Base-by-base conservation (phyloP, 2,329 filamentous ascomycete genomes). In the Acephala macrosclerotiorum region DNA sequence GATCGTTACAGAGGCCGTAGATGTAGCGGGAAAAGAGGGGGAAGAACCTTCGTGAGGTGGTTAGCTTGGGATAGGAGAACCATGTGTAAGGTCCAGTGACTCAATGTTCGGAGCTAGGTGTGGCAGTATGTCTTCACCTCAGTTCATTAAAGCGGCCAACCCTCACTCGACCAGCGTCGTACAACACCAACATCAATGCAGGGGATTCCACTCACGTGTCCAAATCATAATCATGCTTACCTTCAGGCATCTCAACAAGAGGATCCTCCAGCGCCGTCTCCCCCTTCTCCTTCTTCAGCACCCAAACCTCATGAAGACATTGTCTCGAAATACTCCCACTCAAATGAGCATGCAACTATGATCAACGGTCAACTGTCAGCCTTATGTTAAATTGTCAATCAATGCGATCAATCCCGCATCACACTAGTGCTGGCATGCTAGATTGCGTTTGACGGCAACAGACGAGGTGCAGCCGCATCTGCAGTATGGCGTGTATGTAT, bases 11-110 rank as follows among this genome's bases (percentile, higher is more conserved):
- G 40, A 96, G 87, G 65, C 86, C 84, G 79, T 96, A 95, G 71
- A 94, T 95, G 76, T 93, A 93, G 51, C 85, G 89, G 29, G 89
- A 90, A 79, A 95, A 95, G 18, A 94, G 83, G 1, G 89, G 89
- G 74, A 94, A 94, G 84, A 94, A 93, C 47, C 91, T 91, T 53
- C 45, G 18, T 11, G n/a, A 29, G 58, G 18, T 49, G 49, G 26
- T 53, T 8, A 53, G 49, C 49, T 18, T 53, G 25, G 25, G 26
- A 6, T 8, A 12, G 25, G 5, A 7, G 20, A 49, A 18, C 12
- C 9, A 49, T 16, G 7, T 18, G 45, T 9, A 25, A 12, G 49
- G 49, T 18, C 49, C 26, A 12, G 49, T 53, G 45, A 49, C 20
- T 14, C 2, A 29, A 11, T 14, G 36, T 16, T 59, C 25, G 12